Conservation (phyloP, 768 basidiomycete species). For the Mycena alexandri region DNA sequence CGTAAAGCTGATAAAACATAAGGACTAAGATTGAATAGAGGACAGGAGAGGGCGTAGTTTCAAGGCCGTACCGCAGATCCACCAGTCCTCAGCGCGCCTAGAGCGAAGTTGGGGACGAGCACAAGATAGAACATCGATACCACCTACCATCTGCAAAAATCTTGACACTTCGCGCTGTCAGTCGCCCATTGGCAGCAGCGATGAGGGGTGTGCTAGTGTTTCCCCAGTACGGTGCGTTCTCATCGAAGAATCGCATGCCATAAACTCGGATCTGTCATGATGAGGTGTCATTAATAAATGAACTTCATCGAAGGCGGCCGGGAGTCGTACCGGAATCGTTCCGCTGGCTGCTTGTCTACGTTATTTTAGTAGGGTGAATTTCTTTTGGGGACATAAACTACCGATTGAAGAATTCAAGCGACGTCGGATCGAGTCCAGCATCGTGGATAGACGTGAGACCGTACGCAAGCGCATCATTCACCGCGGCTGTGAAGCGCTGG, state of each 20-base stretch:
- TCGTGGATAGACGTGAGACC: slow-evolving; percentile 94
- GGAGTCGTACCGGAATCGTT: slow-evolving; percentile 79
- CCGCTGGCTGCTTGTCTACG: slow-evolving; percentile 75
- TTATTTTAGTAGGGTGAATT: too few species aligned
- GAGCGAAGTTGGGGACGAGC: too few species aligned
- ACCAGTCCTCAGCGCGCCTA: slow-evolving; percentile 13
- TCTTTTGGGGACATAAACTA: slow-evolving; percentile 45
- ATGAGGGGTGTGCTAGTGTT: slow-evolving; percentile 65
- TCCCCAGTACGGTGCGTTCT: slow-evolving; percentile 75
- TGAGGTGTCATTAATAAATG: too few species aligned
- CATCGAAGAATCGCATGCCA: slow-evolving; percentile 69
- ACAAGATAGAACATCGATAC: not conserved
- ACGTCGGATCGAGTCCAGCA: slow-evolving; percentile 65
- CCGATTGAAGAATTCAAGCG: slow-evolving; percentile 76
- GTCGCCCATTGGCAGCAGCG: slow-evolving; percentile 68
- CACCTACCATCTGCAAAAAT: slow-evolving; percentile 78
- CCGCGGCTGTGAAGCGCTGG: slow-evolving; percentile 68
- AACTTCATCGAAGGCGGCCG: too few species aligned
- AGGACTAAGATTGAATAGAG: not conserved
- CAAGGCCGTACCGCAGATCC: slow-evolving; percentile 15
- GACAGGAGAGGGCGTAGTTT: too few species aligned
- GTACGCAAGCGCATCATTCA: slow-evolving; percentile 75
- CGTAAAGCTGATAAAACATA: slow-evolving; percentile 54
- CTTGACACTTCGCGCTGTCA: slow-evolving; percentile 78
- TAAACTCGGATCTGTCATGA: slow-evolving; percentile 67